phyloP scores from a whole-genome alignment of 2,329 filamentous ascomycete species.

The Drechmeria coniospora region DNA sequence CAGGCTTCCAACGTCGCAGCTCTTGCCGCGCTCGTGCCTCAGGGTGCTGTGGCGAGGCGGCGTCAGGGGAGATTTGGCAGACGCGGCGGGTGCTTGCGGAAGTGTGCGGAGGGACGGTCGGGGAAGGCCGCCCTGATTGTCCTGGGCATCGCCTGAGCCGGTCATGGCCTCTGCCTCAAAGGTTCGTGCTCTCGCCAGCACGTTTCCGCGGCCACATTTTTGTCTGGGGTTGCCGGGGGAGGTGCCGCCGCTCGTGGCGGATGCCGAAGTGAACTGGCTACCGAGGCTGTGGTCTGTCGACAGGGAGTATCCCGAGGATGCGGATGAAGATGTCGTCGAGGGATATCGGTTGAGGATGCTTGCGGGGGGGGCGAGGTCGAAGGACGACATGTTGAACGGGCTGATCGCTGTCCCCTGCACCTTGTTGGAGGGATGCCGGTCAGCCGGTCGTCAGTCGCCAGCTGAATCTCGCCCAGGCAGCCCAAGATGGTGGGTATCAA shows the following conservation, averaged over 20 bases:
- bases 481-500: no score
- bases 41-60: slow-evolving; percentile 8
- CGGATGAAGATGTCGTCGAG: slow-evolving; percentile 56
- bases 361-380: slow-evolving; percentile 26
- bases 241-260: slow-evolving; percentile 47
- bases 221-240: slow-evolving; percentile 31
- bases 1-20: slow-evolving; percentile 43
- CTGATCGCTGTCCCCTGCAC: no score
- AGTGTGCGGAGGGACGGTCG: slow-evolving; percentile 66
- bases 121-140: slow-evolving; percentile 53
- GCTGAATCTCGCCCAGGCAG: no score
- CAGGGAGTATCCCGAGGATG: slow-evolving; percentile 52
- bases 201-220: slow-evolving; percentile 64
- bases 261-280: slow-evolving; percentile 55
- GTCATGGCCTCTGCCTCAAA: slow-evolving; percentile 29
- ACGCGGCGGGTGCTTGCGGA: slow-evolving; percentile 44
- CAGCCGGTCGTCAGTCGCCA: no score
- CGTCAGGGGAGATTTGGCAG: slow-evolving; percentile 22
- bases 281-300: slow-evolving; percentile 40
- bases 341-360: slow-evolving; percentile 40
- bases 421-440: no score
- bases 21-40: slow-evolving; percentile 45
- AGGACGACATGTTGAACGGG: slow-evolving; percentile 35
- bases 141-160: slow-evolving; percentile 28
- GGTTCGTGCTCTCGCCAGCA: slow-evolving; percentile 35